Evolutionary conservation across 441 rosid species (phyloP).

Genomic region (Macaranga tanarius): DNA sequence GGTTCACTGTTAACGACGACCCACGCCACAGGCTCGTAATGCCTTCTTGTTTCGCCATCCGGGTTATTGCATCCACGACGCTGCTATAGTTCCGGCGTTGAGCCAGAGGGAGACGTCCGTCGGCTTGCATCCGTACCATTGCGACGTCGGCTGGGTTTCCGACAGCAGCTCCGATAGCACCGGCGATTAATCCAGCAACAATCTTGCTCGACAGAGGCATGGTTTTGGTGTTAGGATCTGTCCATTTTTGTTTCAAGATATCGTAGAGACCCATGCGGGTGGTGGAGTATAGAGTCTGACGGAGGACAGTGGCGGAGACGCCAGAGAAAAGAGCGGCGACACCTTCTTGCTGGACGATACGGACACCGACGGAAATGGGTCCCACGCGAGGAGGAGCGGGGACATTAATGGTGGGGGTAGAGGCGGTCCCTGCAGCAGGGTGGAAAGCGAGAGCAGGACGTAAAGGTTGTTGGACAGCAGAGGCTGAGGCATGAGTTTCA

Average conservation of each 20-base stretch:
- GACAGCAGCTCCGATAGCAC: slow-evolving; percentile 58
- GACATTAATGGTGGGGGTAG: neutral
- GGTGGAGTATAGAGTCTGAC: slow-evolving; percentile 68
- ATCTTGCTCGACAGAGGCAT: slow-evolving; percentile 52
- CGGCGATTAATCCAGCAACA: slow-evolving; percentile 59
- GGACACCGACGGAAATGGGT: slow-evolving; percentile 47
- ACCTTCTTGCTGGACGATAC: slow-evolving; percentile 54
- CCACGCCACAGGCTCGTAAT: slow-evolving; percentile 58
- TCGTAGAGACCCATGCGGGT: slow-evolving; percentile 81
- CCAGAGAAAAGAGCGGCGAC: slow-evolving; percentile 56
- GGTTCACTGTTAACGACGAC: slow-evolving; percentile 56
- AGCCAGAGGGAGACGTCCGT: slow-evolving; percentile 48
- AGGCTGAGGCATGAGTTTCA: slow-evolving; percentile 32
- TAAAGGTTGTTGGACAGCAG: slow-evolving; percentile 31
- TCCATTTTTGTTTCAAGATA: slow-evolving; percentile 59
- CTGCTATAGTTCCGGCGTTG: slow-evolving; percentile 57
- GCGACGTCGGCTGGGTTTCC: slow-evolving; percentile 75
- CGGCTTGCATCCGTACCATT: slow-evolving; percentile 77
- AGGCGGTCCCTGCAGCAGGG: slow-evolving; percentile 26
- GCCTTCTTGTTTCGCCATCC: slow-evolving; percentile 54
- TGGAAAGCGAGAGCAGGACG: slow-evolving; percentile 49
- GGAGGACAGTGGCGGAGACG: slow-evolving; percentile 71
- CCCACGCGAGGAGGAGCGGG: slow-evolving; percentile 37
- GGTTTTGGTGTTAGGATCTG: slow-evolving; percentile 42
- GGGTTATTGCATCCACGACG: slow-evolving; percentile 50